Percentiles rank a stretch among this genome's conserved stretches.
Evolutionary conservation across 1,284 basidiomycete genomes (phyloP).

Genomic region (Kwoniella shivajii): DNA sequence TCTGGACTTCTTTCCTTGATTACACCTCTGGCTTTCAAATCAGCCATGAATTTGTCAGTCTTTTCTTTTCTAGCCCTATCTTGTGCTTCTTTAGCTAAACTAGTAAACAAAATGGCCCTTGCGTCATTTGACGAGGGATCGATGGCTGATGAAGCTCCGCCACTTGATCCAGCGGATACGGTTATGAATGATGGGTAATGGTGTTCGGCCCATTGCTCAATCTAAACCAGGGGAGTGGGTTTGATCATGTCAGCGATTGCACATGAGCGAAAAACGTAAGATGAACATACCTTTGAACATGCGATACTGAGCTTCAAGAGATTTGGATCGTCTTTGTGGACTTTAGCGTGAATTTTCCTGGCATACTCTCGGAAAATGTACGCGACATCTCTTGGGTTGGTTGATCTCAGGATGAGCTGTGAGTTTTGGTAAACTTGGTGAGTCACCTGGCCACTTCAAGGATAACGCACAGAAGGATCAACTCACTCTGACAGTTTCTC

Average conservation of each 20-base stretch:
- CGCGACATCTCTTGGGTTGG: slow-evolving; percentile 89
- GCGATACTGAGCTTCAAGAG: slow-evolving; percentile 78
- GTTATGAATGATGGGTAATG: slow-evolving; percentile 82
- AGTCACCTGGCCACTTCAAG: not conserved
- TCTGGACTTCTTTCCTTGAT: slow-evolving; percentile 22
- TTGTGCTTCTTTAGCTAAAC: slow-evolving; percentile 34
- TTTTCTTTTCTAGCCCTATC: slow-evolving; percentile 29
- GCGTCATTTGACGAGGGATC: slow-evolving; percentile 61
- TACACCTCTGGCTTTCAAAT: slow-evolving; percentile 33
- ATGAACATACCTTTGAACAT: slow-evolving; percentile 66
- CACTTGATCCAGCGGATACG: slow-evolving; percentile 50
- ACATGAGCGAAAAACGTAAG: not conserved
- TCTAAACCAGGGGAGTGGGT: slow-evolving; percentile 57
- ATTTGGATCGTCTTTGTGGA: slow-evolving; percentile 79
- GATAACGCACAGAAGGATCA: not conserved
- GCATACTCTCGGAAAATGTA: slow-evolving; percentile 84
- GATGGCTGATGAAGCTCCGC: slow-evolving; percentile 47
- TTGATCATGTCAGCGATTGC: not conserved
- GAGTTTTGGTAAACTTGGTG: not conserved
- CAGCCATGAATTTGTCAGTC: slow-evolving; percentile 40
- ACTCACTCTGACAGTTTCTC: slow-evolving; percentile 76
- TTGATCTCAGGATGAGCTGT: slow-evolving; percentile 85
- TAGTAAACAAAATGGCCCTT: slow-evolving; percentile 53
- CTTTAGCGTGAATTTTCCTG: slow-evolving; percentile 78
- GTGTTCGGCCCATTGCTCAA: slow-evolving; percentile 88